Evolutionary conservation across 2,329 filamentous ascomycete genomes (phyloP).

Genomic region (Colletotrichum ledebouriae): DNA sequence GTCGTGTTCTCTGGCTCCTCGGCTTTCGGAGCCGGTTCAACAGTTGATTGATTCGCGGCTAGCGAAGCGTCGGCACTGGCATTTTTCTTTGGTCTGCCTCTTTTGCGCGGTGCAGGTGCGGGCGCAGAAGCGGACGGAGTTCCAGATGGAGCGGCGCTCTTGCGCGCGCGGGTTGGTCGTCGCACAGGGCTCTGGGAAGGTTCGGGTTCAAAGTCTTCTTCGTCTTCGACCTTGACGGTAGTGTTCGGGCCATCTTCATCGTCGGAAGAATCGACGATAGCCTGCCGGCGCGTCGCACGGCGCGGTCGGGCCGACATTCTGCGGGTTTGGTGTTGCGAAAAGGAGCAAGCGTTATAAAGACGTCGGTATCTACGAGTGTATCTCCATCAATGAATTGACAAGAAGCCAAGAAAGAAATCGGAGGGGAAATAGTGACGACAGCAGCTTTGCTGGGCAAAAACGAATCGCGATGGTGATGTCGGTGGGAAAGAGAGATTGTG

Average conservation of each 20-base stretch:
- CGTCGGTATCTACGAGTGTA: slow-evolving; percentile 17
- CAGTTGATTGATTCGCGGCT: not conserved
- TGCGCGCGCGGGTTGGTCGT: slow-evolving; percentile 61
- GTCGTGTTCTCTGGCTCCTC: slow-evolving; percentile 2
- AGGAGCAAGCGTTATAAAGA: slow-evolving; percentile 11
- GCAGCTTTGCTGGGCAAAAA: slow-evolving; percentile 17
- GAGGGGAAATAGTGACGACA: slow-evolving; percentile 1
- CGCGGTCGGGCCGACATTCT: slow-evolving; percentile 52
- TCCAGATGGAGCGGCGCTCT: slow-evolving; percentile 61
- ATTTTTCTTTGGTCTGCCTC: slow-evolving; percentile 59
- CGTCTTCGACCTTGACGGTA: slow-evolving; percentile 66
- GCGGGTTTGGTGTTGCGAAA: slow-evolving; percentile 16
- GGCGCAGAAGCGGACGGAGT: slow-evolving; percentile 59
- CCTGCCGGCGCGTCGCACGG: slow-evolving; percentile 74
- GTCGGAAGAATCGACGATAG: slow-evolving; percentile 85
- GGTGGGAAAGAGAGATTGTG: slow-evolving; percentile 28
- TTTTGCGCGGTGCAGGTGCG: slow-evolving; percentile 48
- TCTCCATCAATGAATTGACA: slow-evolving; percentile 32
- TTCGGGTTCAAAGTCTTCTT: slow-evolving; percentile 86
- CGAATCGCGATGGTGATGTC: slow-evolving; percentile 18
- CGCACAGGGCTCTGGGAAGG: slow-evolving; percentile 67
- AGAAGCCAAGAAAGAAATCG: not conserved
- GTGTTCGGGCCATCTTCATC: slow-evolving; percentile 74
- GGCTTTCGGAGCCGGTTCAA: not conserved
- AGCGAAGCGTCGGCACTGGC: slow-evolving; percentile 53